A percentile compares a stretch with the other conserved stretches of the same genome.
Evolutionary conservation across 345 rosid genomes (phyloP).

Genomic region (Moringa oleifera): DNA sequence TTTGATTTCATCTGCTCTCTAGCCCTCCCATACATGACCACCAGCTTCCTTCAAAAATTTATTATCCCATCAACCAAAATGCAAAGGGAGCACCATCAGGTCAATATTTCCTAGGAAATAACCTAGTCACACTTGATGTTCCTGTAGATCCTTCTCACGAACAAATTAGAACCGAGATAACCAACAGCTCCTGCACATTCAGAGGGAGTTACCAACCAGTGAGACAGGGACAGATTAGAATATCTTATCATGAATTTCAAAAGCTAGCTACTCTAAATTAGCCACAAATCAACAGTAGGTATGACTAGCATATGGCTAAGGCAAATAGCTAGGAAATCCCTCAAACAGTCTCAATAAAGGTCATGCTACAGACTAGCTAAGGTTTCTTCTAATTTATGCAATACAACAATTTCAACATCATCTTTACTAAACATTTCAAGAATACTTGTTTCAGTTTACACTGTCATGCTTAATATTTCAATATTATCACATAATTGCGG

Average conservation of each 20-base stretch:
- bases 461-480: too few relatives aligned
- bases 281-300: not conserved
- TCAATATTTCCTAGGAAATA: not conserved
- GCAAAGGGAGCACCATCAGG: slow-evolving; percentile 21
- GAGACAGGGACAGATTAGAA: too few relatives aligned
- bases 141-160: slow-evolving; percentile 93
- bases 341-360: too few relatives aligned
- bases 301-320: not conserved
- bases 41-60: slow-evolving; percentile 24
- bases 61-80: slow-evolving; percentile 16
- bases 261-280: too few relatives aligned
- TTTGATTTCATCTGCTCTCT: slow-evolving; percentile 17
- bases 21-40: slow-evolving; percentile 15
- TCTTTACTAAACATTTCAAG: too few relatives aligned
- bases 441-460: too few relatives aligned
- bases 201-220: not conserved
- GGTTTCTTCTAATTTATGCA: too few relatives aligned
- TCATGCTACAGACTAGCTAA: not conserved
- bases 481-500: too few relatives aligned
- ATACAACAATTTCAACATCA: too few relatives aligned
- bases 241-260: too few relatives aligned
- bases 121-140: slow-evolving; percentile 91
- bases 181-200: slow-evolving; percentile 81
- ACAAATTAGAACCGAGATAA: slow-evolving; percentile 82
- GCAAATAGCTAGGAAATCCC: not conserved